Base-by-base conservation (phyloP, 2,329 filamentous ascomycete species). In the Elsinoe arachidis region DNA sequence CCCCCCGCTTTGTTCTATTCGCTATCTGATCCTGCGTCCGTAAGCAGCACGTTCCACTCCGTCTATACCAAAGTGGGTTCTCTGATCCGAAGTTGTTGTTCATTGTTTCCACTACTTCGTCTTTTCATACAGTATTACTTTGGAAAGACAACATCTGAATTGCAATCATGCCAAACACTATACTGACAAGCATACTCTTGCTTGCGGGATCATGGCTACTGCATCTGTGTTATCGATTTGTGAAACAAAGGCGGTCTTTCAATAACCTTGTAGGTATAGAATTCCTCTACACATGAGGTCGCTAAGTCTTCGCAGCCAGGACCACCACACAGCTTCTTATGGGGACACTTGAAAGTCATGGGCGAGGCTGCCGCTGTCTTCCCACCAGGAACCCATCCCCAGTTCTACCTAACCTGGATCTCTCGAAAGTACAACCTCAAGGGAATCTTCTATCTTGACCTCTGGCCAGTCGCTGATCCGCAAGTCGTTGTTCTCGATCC, bases 311-410 rank as follows among this genome's bases (percentile, higher is more conserved):
- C n/a, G 15, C 39, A 61, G 61, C 60, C 61, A 51, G 61, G 60
- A 35, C 61, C 62, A 19, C 61, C 62, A 37, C 59, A 63, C 34
- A 63, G 61, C 54, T 63, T 60, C 59, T 47, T 64, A 9, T 63
- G 57, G 35, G 62, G 62, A 11, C 58, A 64, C 43, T 35, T 63
- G 35, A 56, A 53, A 30, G 44, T 55, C n/a, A 60, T 64, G 56
- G 57, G 57, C 23, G 59, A 64, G 14, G 26, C 62, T 3, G 46
- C 46, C 21, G 9, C 58, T n/a, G 19, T 37, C 33, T 46, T 57
- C 17, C 41, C 41, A 26, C 41, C 41, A 9, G 17, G 17, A 14
- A 46, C 41, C 12, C 41, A 46, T 9, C 41, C 41, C 2, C 41
- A 46, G 26, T 46, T 46, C 21, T 46, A 23, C 21, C 12, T 46